Percentiles rank a stretch among this genome's conserved stretches.
phyloP scores from a whole-genome alignment of 352 stramenopile species.

The Chrysophaeum taylorii region DNA sequence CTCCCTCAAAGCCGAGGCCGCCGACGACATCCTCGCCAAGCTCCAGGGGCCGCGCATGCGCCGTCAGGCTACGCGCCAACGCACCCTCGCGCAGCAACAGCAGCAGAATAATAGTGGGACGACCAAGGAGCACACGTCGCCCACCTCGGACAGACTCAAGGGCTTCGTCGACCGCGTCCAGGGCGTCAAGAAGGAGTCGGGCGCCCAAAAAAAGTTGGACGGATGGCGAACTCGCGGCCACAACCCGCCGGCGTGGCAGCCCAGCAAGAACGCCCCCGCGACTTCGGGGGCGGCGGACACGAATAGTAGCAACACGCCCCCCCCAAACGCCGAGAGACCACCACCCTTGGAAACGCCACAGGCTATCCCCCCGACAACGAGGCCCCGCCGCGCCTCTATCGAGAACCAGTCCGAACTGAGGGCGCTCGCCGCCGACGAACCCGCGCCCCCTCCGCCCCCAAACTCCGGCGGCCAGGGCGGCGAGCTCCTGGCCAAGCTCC shows the following conservation, averaged over 20 bases:
- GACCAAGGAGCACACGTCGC: no score
- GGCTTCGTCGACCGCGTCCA: no score
- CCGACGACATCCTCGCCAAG: neutral
- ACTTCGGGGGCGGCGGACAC: neutral
- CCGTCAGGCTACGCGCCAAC: neutral
- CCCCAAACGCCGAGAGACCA: no score
- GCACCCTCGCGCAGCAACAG: neutral
- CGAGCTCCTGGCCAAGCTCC: slow-evolving; percentile 10
- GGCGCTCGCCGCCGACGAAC: neutral
- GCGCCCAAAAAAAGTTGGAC: neutral
- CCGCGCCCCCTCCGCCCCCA: neutral
- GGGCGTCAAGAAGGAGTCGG: neutral
- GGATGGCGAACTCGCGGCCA: neutral
- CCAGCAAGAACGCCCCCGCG: neutral
- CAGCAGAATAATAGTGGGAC: no score
- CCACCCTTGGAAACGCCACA: neutral
- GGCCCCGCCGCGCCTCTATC: neutral
- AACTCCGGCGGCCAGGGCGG: neutral
- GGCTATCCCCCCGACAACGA: neutral
- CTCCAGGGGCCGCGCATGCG: neutral
- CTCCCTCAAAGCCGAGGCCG: neutral
- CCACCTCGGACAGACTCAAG: no score
- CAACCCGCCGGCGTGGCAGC: neutral
- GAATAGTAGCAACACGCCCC: no score
- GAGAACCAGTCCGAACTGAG: neutral